Base-by-base conservation (phyloP, 306 rosid genomes). In the Cucumis cinereus region DNA sequence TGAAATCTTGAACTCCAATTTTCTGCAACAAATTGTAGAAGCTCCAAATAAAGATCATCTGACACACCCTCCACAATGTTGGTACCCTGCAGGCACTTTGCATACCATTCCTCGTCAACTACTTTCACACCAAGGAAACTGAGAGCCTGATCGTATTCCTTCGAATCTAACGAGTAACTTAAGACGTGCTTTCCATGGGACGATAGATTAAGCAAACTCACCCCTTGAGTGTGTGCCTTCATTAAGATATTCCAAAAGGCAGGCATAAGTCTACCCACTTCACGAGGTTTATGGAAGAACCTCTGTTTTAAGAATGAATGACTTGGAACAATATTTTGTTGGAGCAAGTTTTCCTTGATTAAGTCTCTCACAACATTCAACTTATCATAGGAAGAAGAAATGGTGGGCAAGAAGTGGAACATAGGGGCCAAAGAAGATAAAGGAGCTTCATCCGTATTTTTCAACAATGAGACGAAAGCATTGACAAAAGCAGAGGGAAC, bases 241-340 rank as follows among this genome's bases (percentile, higher is more conserved):
- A 24, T 64, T 77, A 92, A 76, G 74, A 92, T 80, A 52, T 41
- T 76, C 97, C 91, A 87, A 60, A 88, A 92, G 13, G 71, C 74
- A 16, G 93, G 96, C 62, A 85, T 66, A 11, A 92, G 62, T 62
- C 93, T 90, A 38, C 85, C 79, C 71, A 88, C 91, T 76, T 90
- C 87, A 49, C 77, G 16, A 43, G 97, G 96, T 68, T 82, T 87
- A 35, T 79, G 83, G 76, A 92, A 92, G 78, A 84, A 84, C 83
- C 76, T 92, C 81, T 92, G 93, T 70, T 74, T 45, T 1, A 53
- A 79, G 74, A 79, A 81, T 1, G 88, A 78, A 84, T 92, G 90
- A 73, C 86, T 73, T 1, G 97, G 97, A 58, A 92, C 26, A 72
- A 90, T 88, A 8, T 66, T 77, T 79, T 86, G 81, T 53, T 81